Percentiles rank a stretch among this genome's conserved stretches.
phyloP scores from a whole-genome alignment of 768 basidiomycete species.

The Tricholoma sp. region DNA sequence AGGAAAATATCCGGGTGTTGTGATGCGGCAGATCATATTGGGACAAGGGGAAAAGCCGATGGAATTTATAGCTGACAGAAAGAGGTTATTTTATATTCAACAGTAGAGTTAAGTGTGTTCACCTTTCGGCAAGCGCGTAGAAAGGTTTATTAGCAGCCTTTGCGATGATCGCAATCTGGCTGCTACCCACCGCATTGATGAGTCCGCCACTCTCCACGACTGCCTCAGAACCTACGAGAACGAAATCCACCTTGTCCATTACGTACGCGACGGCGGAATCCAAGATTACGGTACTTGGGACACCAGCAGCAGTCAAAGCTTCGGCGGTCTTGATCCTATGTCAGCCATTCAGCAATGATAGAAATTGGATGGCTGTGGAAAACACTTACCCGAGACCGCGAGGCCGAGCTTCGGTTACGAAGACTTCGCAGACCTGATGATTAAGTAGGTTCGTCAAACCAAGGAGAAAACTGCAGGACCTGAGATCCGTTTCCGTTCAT shows the following conservation, averaged over 20 bases:
- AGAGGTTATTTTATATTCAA: constrained; percentile 17
- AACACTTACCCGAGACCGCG: constrained; percentile 73
- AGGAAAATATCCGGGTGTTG: constrained; percentile 68
- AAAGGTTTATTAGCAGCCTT: constrained; percentile 93
- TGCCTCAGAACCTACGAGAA: constrained; percentile 95
- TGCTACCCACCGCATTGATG: constrained; percentile 90
- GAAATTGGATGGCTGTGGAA: constrained; percentile 14
- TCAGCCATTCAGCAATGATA: constrained; percentile 5
- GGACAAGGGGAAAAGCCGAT: constrained; percentile 90
- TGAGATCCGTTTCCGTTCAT: constrained; percentile 88
- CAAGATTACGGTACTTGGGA: constrained; percentile 91
- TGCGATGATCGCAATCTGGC: constrained; percentile 95
- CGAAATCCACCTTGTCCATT: constrained; percentile 94
- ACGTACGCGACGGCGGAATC: constrained; percentile 97
- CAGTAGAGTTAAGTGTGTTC: constrained; percentile 9
- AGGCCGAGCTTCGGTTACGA: constrained; percentile 94
- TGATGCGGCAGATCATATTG: constrained; percentile 86
- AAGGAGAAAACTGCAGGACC: constrained; percentile 29
- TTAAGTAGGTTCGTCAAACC: constrained; percentile 8
- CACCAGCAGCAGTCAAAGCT: constrained; percentile 78
- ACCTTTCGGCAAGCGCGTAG: constrained; percentile 93
- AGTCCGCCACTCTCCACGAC: constrained; percentile 95
- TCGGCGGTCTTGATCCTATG: constrained; percentile 87
- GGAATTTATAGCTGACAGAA: constrained; percentile 84
- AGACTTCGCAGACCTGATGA: constrained; percentile 46